Conservation (phyloP, 331 rosid genomes). For the Erythrophleum ivorense region DNA sequence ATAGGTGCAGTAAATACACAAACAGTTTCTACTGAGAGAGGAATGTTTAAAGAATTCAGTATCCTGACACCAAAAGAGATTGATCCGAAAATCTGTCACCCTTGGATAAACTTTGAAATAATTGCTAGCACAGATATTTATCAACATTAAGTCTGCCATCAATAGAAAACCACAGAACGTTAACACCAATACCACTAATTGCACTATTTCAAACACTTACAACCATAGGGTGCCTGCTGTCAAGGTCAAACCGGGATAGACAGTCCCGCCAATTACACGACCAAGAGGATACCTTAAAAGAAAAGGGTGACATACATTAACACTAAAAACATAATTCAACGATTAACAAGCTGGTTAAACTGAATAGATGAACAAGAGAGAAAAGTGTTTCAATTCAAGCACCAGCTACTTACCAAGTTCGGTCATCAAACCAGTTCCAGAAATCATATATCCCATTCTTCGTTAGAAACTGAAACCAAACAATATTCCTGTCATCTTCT, state of each 20-base stretch:
- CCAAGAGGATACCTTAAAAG: slow-evolving; percentile 96
- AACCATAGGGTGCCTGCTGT: slow-evolving; percentile 72
- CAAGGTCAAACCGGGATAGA: slow-evolving; percentile 76
- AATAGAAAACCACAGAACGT: not conserved
- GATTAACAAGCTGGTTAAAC: slow-evolving; percentile 16
- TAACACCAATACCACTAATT: not conserved
- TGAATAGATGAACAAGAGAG: slow-evolving; percentile 5
- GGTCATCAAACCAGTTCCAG: slow-evolving; percentile 86
- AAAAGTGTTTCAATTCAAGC: not conserved
- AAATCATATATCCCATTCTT: slow-evolving; percentile 80
- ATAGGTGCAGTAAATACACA: slow-evolving; percentile 80
- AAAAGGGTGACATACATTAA: slow-evolving; percentile 32
- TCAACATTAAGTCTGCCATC: slow-evolving; percentile 4
- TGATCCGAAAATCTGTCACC: slow-evolving; percentile 22
- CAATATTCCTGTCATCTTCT: slow-evolving; percentile 45
- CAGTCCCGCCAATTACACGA: slow-evolving; percentile 88
- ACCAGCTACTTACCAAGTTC: slow-evolving; percentile 64
- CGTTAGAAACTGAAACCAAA: slow-evolving; percentile 69
- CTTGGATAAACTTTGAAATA: not conserved
- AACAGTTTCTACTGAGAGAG: slow-evolving; percentile 73
- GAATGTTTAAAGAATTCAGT: slow-evolving; percentile 66
- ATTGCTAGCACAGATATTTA: not conserved
- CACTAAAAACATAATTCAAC: slow-evolving; percentile 36
- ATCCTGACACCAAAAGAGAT: slow-evolving; percentile 50
- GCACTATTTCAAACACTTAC: slow-evolving; percentile 44